Evolutionary conservation across 345 rosid species (phyloP), one percentile per base, ranked within the genome.

Genomic region (Sisymbrium irio): DNA sequence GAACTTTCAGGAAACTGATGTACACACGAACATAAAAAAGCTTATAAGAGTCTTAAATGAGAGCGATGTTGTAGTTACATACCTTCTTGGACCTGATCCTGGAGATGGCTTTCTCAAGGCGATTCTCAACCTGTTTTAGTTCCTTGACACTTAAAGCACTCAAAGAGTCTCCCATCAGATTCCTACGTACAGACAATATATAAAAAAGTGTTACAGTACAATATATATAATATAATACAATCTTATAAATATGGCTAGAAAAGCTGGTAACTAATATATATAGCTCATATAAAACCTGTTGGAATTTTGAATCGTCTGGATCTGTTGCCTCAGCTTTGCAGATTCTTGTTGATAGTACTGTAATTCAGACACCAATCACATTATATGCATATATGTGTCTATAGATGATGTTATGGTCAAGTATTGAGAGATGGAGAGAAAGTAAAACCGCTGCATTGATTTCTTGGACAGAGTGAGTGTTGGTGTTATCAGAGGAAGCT

Each of bases 271-370:
- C 11, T 37, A 37, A 10, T 9, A 47, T 47, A 19, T 20, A 20
- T 49, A 10, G 9, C n/a, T n/a, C 9, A 50, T 33, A 12, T 15
- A 22, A 15, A 32, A 95, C 99, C 98, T 95, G 87, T 92, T 95
- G 9, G 99, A 86, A 62, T 92, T 95, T 76, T 92, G 97, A 13
- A 92, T 81, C 77, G 92, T 87, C 49, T 95, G 98, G 75, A 95
- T 95, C 70, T 95, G 99, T 49, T 92, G 97, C 42, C 94, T 77
- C 54, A 95, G 85, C 86, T 95, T 95, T 33, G 93, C 92, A 42
- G 97, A 95, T 77, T 95, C 99, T 81, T 92, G 98, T 62, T 95
- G 98, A 75, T 95, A 92, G 74, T 92, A 95, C 99, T 95, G 76
- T 42, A 59, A n/a, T 15, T 15, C 19, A 19, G 66, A 45, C 42